These are phyloP conservation scores for Aspergillus taichungensis DNA, from an alignment of 495 filamentous ascomycete species.

Conservation along the genomic window DNA sequence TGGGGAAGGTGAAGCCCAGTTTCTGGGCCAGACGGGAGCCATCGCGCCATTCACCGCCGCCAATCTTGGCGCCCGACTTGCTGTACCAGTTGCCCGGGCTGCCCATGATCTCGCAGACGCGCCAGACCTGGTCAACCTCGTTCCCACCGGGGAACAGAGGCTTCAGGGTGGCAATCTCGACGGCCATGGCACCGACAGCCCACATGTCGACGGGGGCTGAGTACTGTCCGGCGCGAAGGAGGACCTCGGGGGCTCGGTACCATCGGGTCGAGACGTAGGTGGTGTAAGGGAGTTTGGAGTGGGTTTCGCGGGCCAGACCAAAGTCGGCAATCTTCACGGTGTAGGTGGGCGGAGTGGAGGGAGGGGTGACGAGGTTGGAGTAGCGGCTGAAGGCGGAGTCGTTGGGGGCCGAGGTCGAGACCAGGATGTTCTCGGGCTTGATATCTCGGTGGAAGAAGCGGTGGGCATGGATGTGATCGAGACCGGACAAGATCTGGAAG, in stretches of 20 bases:
- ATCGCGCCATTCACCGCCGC: conserved; percentile 97
- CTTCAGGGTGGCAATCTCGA: conserved; percentile 95
- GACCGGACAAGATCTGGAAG: conserved; percentile 89
- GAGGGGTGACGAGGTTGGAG: conserved; percentile 87
- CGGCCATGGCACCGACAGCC: conserved; percentile 98
- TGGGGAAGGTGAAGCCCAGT: conserved; percentile 96
- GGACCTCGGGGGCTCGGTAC: conserved; percentile 96
- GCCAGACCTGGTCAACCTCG: conserved; percentile 98
- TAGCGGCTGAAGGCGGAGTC: conserved; percentile 87
- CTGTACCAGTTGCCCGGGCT: conserved; percentile 98
- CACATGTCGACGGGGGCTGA: conserved; percentile 98
- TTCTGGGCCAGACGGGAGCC: conserved; percentile 87
- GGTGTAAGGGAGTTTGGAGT: conserved; percentile 92
- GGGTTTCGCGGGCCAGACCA: conserved; percentile 92
- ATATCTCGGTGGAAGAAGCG: conserved; percentile 99
- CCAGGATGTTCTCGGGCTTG: conserved; percentile 98
- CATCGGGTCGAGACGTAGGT: conserved; percentile 98
- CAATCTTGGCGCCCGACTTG: conserved; percentile 75
- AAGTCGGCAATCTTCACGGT: conserved; percentile 99
- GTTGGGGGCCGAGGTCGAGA: conserved; percentile 79
- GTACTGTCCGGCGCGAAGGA: conserved; percentile 92
- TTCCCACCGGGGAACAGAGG: conserved; percentile 96
- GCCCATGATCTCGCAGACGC: conserved; percentile 99
- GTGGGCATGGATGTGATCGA: conserved; percentile 95
- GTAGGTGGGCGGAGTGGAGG: conserved; percentile 85